Conservation (phyloP, 1,284 basidiomycete species). For the Fomitiporia mediterranea region DNA sequence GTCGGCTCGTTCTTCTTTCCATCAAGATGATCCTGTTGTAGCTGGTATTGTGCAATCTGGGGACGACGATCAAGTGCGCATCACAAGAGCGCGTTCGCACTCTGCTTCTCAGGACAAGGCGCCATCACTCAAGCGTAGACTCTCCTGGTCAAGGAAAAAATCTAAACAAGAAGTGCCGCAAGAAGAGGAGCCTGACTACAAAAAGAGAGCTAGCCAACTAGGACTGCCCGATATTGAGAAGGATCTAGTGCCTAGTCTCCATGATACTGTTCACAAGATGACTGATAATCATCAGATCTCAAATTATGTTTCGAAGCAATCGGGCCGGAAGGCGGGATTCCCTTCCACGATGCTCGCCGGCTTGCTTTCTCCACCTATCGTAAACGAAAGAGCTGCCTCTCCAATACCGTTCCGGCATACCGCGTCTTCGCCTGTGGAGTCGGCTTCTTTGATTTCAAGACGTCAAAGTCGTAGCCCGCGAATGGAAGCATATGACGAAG, state of each 20-base stretch:
- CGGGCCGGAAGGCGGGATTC: too few relatives aligned
- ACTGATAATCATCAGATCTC: constrained; percentile 30
- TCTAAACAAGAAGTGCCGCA: constrained; percentile 5
- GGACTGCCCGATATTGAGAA: constrained; percentile 53
- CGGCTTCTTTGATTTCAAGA: not conserved
- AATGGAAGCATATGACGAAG: not conserved
- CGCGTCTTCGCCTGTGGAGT: not conserved
- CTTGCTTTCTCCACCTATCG: constrained; percentile 1
- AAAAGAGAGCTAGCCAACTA: constrained; percentile 34
- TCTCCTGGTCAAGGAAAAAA: constrained; percentile 17
- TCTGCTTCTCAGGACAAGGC: not conserved
- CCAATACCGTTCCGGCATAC: not conserved
- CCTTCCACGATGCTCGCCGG: too few relatives aligned
- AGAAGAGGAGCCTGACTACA: not conserved
- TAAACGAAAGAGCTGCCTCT: not conserved
- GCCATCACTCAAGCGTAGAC: constrained; percentile 3
- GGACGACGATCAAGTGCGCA: not conserved
- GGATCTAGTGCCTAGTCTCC: constrained; percentile 59
- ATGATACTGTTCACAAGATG: constrained; percentile 69
- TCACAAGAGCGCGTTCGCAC: not conserved
- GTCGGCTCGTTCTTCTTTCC: not conserved
- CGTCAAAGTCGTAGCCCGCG: not conserved
- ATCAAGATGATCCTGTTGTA: not conserved
- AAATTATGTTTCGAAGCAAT: not conserved
- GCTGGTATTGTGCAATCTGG: not conserved